Percentiles rank a stretch among this genome's conserved stretches.
Evolutionary conservation across 2,329 filamentous ascomycete genomes (phyloP).

Genomic region (Verruconis gallopava): DNA sequence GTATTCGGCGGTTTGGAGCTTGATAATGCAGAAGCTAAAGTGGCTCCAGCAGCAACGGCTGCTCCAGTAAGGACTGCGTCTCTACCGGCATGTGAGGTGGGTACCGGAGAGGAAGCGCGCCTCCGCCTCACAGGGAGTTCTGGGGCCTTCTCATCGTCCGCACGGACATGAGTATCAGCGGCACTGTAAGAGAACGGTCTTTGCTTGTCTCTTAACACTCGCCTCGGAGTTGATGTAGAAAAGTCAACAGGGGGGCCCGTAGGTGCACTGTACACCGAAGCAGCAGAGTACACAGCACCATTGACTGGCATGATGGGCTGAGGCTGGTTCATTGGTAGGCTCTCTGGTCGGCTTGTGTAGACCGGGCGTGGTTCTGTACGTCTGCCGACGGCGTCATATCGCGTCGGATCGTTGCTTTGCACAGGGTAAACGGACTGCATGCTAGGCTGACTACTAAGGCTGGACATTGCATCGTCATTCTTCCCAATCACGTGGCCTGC

Average conservation of each 20-base stretch:
- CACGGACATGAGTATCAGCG: background rate
- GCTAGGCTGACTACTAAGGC: conserved; percentile 31
- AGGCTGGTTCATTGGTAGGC: conserved; percentile 70
- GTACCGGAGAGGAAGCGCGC: conserved; percentile 35
- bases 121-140: conserved; percentile 18
- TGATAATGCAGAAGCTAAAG: conserved; percentile 21
- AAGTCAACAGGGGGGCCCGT: conserved; percentile 24
- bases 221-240: background rate
- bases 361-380: conserved; percentile 34
- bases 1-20: conserved; percentile 14
- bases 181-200: background rate
- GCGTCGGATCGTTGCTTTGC: conserved; percentile 50
- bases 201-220: background rate
- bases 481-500: conserved; percentile 39
- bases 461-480: conserved; percentile 31
- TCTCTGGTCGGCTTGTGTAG: conserved; percentile 38
- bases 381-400: conserved; percentile 42
- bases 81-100: conserved; percentile 20
- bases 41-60: conserved; percentile 30
- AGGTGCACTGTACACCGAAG: conserved; percentile 28
- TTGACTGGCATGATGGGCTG: conserved; percentile 54
- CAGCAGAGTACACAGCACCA: conserved; percentile 48
- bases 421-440: conserved; percentile 55
- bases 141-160: conserved; percentile 4
- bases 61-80: conserved; percentile 32